These are phyloP conservation scores for Aspergillus udagawae DNA, from an alignment of 2,329 filamentous ascomycete genomes.

Conservation along the genomic window DNA sequence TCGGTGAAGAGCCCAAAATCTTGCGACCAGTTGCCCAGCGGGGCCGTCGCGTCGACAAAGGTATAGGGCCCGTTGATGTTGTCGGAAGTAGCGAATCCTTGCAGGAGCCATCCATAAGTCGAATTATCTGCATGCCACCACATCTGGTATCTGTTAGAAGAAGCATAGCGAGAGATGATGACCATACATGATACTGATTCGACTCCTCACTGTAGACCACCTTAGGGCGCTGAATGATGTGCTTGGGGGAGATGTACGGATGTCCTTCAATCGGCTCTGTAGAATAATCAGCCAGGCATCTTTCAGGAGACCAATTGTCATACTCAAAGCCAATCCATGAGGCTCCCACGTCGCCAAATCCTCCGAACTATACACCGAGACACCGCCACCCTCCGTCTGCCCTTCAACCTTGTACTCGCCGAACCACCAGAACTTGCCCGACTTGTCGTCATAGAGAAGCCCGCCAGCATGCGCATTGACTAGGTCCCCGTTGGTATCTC, in stretches of 20 bases:
- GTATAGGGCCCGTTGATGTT: slow-evolving; percentile 52
- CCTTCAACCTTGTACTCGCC: slow-evolving; percentile 59
- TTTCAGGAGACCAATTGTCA: slow-evolving; percentile 6
- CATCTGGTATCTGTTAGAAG: slow-evolving; percentile 36
- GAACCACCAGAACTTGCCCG: slow-evolving; percentile 57
- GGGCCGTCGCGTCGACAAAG: slow-evolving; percentile 52
- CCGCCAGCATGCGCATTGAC: slow-evolving; percentile 61
- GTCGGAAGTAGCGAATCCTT: slow-evolving; percentile 54
- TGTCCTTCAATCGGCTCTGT: slow-evolving; percentile 52
- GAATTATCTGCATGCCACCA: slow-evolving; percentile 61
- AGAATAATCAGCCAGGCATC: background rate
- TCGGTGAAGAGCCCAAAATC: slow-evolving; percentile 61
- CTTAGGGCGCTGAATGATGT: slow-evolving; percentile 61
- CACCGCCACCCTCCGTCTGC: slow-evolving; percentile 56
- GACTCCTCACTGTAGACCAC: slow-evolving; percentile 55
- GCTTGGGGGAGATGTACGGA: slow-evolving; percentile 51
- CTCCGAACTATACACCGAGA: slow-evolving; percentile 59
- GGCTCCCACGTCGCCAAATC: slow-evolving; percentile 58
- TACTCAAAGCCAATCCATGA: slow-evolving; percentile 55
- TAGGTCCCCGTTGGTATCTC: slow-evolving; percentile 56
- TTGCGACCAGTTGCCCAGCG: slow-evolving; percentile 60
- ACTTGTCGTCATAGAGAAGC: slow-evolving; percentile 50
- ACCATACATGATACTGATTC: slow-evolving; percentile 53
- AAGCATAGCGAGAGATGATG: background rate
- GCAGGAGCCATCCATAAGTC: slow-evolving; percentile 53